phyloP scores from a whole-genome alignment of 2,329 filamentous ascomycete genomes.

The Exophiala calicioides region DNA sequence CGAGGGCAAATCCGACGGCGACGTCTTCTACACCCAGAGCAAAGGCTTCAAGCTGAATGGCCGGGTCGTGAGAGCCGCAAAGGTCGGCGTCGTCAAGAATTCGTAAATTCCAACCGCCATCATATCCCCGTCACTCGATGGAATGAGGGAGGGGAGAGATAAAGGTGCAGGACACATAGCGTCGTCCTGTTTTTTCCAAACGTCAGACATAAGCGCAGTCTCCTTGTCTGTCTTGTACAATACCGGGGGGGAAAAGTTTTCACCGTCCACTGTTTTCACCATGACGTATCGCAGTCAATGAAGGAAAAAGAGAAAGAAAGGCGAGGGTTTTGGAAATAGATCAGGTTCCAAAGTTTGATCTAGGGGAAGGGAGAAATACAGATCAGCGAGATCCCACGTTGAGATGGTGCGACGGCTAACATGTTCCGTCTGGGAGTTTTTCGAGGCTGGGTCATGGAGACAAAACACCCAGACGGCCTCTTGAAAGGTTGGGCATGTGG shows the following conservation, averaged over 20 bases:
- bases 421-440: conserved; percentile 22
- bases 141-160: neutral
- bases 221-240: too few species aligned
- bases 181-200: too few species aligned
- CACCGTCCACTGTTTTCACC: too few species aligned
- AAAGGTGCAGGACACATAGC: too few species aligned
- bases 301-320: neutral
- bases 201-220: too few species aligned
- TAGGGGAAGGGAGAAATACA: neutral
- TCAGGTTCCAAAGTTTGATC: neutral
- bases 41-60: conserved; percentile 96
- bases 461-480: too few species aligned
- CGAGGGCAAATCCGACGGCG: conserved; percentile 83
- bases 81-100: conserved; percentile 96
- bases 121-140: too few species aligned
- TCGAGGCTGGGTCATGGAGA: too few species aligned
- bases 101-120: conserved; percentile 34
- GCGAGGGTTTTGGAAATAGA: neutral
- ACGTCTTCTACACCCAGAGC: conserved; percentile 87
- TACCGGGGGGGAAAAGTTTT: too few species aligned
- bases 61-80: conserved; percentile 82
- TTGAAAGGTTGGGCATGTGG: too few species aligned
- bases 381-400: neutral
- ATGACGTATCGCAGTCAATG: neutral
- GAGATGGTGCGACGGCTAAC: conserved; percentile 24